A percentile compares a stretch with the other conserved stretches of the same genome.
Conservation (phyloP, 2,329 filamentous ascomycete species). For the Thielaviopsis populi region DNA sequence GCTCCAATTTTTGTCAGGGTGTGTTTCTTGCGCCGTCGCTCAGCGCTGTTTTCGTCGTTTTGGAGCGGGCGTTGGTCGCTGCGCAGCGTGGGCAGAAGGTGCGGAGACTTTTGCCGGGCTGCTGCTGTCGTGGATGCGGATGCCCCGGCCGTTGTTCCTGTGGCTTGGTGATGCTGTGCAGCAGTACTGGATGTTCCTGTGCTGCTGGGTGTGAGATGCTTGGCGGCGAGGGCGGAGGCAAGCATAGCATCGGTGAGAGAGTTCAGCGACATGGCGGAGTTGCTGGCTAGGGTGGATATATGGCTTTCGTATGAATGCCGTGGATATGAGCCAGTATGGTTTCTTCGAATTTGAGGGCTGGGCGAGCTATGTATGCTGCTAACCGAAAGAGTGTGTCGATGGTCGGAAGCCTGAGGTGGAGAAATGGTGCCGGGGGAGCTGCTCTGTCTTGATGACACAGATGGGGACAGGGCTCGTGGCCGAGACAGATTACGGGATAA, state of each 20-base stretch:
- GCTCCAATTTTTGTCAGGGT: constrained; percentile 30
- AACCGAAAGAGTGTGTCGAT: constrained; percentile 16
- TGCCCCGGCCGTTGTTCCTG: constrained; percentile 24
- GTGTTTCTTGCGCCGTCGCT: constrained; percentile 34
- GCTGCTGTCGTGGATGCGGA: not conserved
- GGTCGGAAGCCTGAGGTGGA: constrained; percentile 22
- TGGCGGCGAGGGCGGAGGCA: constrained; percentile 56
- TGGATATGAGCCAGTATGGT: not conserved
- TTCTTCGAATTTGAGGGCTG: constrained; percentile 16
- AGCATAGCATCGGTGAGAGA: constrained; percentile 61
- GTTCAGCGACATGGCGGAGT: constrained; percentile 36
- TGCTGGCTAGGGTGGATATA: constrained; percentile 20
- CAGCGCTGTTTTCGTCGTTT: constrained; percentile 38
- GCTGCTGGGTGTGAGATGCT: constrained; percentile 33
- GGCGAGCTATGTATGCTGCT: constrained; percentile 11
- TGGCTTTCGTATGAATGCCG: not conserved
- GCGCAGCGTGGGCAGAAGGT: constrained; percentile 22
- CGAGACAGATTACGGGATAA: constrained; percentile 15
- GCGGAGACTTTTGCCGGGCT: constrained; percentile 19
- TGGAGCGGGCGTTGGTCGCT: not conserved
- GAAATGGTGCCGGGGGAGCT: constrained; percentile 18
- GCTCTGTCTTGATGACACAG: constrained; percentile 25
- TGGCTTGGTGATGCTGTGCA: constrained; percentile 18
- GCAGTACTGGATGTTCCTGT: constrained; percentile 26
- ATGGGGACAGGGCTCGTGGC: constrained; percentile 8